A percentile compares a stretch with the other conserved stretches of the same genome.
Conservation (phyloP, 1,284 basidiomycete species). For the Stygiomarasmius scandens region DNA sequence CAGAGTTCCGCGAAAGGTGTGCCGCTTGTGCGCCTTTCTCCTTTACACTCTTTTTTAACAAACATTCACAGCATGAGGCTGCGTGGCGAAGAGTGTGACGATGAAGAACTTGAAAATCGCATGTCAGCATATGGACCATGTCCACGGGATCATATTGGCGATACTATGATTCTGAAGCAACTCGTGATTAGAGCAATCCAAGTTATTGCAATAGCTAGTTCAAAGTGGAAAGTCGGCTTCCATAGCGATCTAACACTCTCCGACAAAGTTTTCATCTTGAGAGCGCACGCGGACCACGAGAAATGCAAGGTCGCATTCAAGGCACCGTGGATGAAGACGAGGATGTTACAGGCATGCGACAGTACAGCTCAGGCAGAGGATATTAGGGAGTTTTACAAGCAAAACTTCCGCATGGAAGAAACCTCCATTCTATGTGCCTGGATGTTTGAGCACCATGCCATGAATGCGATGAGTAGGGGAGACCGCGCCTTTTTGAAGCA, state of each 20-base stretch:
- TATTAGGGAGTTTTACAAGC: neutral
- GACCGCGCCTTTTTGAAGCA: too few relatives aligned
- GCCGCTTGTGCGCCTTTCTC: neutral
- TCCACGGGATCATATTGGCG: too few relatives aligned
- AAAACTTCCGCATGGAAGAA: neutral
- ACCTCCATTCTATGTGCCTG: neutral
- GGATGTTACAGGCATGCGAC: neutral
- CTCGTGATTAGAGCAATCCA: too few relatives aligned
- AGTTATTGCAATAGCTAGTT: too few relatives aligned
- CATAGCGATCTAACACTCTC: too few relatives aligned
- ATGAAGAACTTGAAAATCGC: too few relatives aligned
- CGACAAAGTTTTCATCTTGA: neutral
- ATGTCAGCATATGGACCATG: too few relatives aligned
- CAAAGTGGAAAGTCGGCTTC: too few relatives aligned
- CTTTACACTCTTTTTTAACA: neutral
- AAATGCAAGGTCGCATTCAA: neutral
- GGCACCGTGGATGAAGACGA: neutral
- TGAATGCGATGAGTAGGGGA: neutral
- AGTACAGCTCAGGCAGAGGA: neutral
- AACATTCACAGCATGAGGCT: neutral
- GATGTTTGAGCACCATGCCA: neutral
- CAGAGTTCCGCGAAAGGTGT: neutral
- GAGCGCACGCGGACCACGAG: neutral
- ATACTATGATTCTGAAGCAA: too few relatives aligned
- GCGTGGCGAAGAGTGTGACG: too few relatives aligned